Evolutionary conservation across 2,329 filamentous ascomycete species (phyloP).

Genomic region (Penicillium griseofulvum): DNA sequence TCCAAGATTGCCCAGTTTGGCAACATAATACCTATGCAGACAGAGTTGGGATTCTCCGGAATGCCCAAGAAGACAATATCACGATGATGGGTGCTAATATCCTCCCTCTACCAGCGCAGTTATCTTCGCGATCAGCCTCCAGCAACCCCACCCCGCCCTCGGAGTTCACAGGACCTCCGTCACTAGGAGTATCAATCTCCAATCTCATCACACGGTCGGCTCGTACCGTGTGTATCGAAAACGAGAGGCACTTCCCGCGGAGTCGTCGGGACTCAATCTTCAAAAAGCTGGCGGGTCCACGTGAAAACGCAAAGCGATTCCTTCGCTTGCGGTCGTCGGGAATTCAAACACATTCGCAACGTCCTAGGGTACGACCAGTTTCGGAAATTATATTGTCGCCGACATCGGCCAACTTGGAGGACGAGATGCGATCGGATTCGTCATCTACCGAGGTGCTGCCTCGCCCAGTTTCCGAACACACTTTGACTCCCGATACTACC

Average conservation of each 20-base stretch:
- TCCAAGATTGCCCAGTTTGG: not conserved
- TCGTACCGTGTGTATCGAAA: slow-evolving; percentile 19
- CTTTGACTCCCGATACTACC: slow-evolving; percentile 25
- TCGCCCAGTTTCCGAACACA: slow-evolving; percentile 21
- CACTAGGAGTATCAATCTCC: slow-evolving; percentile 18
- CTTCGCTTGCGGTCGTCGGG: slow-evolving; percentile 41
- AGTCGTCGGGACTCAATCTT: slow-evolving; percentile 30
- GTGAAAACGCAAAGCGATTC: slow-evolving; percentile 49
- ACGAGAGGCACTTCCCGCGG: slow-evolving; percentile 20
- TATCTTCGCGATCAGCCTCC: slow-evolving; percentile 26
- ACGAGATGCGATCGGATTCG: slow-evolving; percentile 30
- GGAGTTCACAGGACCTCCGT: slow-evolving; percentile 17
- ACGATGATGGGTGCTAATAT: slow-evolving; percentile 34
- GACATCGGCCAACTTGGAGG: slow-evolving; percentile 25
- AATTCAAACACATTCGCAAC: slow-evolving; percentile 24
- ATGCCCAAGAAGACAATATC: slow-evolving; percentile 8
- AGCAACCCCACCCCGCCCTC: slow-evolving; percentile 21
- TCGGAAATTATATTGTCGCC: slow-evolving; percentile 37
- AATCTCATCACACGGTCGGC: slow-evolving; percentile 26
- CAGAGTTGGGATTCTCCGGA: not conserved
- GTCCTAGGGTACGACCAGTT: slow-evolving; percentile 30
- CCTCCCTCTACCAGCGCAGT: slow-evolving; percentile 26
- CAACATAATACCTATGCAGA: not conserved
- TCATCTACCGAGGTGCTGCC: slow-evolving; percentile 27
- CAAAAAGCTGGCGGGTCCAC: slow-evolving; percentile 46